Evolutionary conservation across 1,284 basidiomycete genomes (phyloP).

Genomic region (Microbotryum violaceum): DNA sequence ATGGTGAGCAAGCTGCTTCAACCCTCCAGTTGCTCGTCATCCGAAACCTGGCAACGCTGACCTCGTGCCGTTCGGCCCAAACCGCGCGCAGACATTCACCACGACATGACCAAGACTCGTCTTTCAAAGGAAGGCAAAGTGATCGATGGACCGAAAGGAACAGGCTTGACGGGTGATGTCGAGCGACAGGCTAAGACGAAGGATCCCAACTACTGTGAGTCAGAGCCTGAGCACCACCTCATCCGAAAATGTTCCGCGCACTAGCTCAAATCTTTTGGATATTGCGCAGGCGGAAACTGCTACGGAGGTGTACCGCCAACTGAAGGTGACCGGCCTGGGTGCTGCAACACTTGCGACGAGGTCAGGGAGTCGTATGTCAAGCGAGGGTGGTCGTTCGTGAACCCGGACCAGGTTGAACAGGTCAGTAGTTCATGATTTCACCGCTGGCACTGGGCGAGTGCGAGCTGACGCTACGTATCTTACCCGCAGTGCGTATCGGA

Average conservation of each 20-base stretch:
- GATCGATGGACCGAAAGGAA: slow-evolving; percentile 46
- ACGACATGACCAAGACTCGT: slow-evolving; percentile 80
- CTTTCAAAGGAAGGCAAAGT: slow-evolving; percentile 56
- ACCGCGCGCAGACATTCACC: slow-evolving; percentile 57
- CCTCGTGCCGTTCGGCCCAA: not conserved
- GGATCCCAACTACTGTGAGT: slow-evolving; percentile 52
- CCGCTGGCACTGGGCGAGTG: not conserved
- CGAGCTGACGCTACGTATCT: not conserved
- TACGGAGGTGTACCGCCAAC: slow-evolving; percentile 80
- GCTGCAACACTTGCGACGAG: slow-evolving; percentile 95
- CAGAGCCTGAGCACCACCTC: not conserved
- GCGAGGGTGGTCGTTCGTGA: slow-evolving; percentile 88
- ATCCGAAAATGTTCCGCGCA: not conserved
- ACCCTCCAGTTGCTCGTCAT: not conserved
- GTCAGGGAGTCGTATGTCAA: slow-evolving; percentile 84
- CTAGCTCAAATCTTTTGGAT: not conserved
- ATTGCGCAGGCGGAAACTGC: slow-evolving; percentile 69
- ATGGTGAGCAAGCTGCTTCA: slow-evolving; percentile 36
- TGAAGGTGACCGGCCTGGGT: slow-evolving; percentile 52
- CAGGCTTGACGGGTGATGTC: slow-evolving; percentile 71
- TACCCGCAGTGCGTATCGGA: slow-evolving; percentile 71
- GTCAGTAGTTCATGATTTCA: slow-evolving; percentile 45
- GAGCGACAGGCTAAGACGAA: slow-evolving; percentile 61
- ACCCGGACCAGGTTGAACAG: slow-evolving; percentile 88
- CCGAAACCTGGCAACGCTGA: not conserved